Conservation (phyloP, 129 eudicot genomes). For the Lonicera japonica region DNA sequence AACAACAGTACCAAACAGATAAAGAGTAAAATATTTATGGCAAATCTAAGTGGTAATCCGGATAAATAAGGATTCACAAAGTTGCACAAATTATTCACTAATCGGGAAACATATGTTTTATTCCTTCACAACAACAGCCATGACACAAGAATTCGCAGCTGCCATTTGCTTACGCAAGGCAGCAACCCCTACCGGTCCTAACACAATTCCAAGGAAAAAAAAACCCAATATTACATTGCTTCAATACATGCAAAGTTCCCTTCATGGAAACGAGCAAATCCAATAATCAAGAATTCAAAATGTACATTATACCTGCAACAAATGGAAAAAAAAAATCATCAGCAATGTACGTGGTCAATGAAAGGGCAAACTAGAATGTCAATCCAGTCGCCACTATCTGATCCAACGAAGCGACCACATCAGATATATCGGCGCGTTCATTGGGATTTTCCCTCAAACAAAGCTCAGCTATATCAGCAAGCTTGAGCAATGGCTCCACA, state of each 20-base stretch:
- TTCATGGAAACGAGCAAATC: too few species aligned
- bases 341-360: background rate
- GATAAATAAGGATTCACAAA: too few species aligned
- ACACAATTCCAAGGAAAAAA: background rate
- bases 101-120: too few species aligned
- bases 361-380: conserved; percentile 2
- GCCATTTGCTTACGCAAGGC: background rate
- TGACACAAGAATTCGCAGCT: background rate
- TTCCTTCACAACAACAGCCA: background rate
- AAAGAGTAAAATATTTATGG: too few species aligned
- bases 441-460: conserved; percentile 5
- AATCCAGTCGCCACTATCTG: conserved; percentile 11
- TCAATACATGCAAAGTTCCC: too few species aligned
- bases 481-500: conserved; percentile 15
- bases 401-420: conserved; percentile 9
- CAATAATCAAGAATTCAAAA: too few species aligned
- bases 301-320: background rate
- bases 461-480: conserved; percentile 15
- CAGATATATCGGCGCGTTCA: conserved; percentile 10
- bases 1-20: too few species aligned
- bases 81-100: too few species aligned
- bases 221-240: background rate
- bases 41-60: too few species aligned
- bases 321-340: background rate
- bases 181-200: background rate